Evolutionary conservation across 129 eudicot genomes (phyloP).

Genomic region (Chrysanthemum seticuspe): DNA sequence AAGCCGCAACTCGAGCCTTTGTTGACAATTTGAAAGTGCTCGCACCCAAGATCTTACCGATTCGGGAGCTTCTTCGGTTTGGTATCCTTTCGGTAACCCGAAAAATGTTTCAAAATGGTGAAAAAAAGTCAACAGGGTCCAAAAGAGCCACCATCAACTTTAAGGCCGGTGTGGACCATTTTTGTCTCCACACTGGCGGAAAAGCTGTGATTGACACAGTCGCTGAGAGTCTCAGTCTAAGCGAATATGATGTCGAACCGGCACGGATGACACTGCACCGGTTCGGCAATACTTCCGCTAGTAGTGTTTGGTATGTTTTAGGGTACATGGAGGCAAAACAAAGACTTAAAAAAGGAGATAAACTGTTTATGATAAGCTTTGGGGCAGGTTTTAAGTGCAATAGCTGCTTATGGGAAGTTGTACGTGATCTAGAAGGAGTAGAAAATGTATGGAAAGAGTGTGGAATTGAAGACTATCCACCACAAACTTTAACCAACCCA

Average conservation of each 20-base stretch:
- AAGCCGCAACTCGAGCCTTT: neutral
- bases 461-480: neutral
- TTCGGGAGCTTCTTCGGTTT: neutral
- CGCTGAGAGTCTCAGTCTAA: neutral
- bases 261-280: neutral
- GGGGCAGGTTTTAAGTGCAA: conserved; percentile 4
- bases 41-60: neutral
- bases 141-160: neutral
- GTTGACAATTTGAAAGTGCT: neutral
- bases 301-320: conserved; percentile 1
- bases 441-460: neutral
- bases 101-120: neutral
- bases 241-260: conserved; percentile 1
- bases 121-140: neutral
- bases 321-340: neutral
- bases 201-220: conserved; percentile 3
- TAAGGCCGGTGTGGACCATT: conserved; percentile 5
- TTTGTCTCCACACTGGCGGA: conserved; percentile 1
- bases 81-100: neutral
- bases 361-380: conserved; percentile 1
- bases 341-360: neutral
- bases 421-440: neutral
- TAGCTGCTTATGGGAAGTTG: conserved; percentile 1
- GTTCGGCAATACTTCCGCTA: conserved; percentile 1
- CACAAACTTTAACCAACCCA: conserved; percentile 1